Conservation (phyloP, 495 filamentous ascomycete genomes). For the Penicillium bialowiezense region DNA sequence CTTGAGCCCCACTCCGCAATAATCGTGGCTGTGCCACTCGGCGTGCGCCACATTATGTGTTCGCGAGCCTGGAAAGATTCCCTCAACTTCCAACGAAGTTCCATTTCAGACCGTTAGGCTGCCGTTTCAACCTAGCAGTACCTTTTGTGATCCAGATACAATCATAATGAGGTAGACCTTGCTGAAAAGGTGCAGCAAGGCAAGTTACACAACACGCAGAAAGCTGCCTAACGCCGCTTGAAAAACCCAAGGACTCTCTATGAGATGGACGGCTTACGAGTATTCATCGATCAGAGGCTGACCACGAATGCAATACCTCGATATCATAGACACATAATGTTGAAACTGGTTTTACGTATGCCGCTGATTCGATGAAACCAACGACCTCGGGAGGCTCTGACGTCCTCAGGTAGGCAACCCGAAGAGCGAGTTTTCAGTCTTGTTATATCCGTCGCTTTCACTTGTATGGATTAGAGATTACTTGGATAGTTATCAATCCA, state of each 20-base stretch:
- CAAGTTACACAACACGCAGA: not conserved
- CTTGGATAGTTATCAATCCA: too few relatives aligned
- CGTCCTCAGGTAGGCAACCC: too few relatives aligned
- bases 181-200: not conserved
- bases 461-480: too few relatives aligned
- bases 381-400: too few relatives aligned
- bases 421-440: too few relatives aligned
- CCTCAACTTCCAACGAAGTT: not conserved
- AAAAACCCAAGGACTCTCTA: not conserved
- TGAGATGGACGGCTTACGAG: too few relatives aligned
- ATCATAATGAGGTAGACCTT: not conserved
- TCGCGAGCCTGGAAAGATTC: not conserved
- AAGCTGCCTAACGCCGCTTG: not conserved
- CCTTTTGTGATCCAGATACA: not conserved
- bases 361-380: too few relatives aligned
- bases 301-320: too few relatives aligned
- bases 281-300: too few relatives aligned
- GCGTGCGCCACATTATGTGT: not conserved
- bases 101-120: not conserved
- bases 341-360: too few relatives aligned
- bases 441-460: too few relatives aligned
- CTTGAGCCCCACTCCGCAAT: not conserved
- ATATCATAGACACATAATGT: too few relatives aligned
- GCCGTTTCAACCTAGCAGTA: not conserved
- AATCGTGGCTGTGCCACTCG: not conserved